Percentiles rank a stretch among this genome's conserved stretches.
phyloP scores from a whole-genome alignment of 345 rosid species.

The Schrenkiella parvula region DNA sequence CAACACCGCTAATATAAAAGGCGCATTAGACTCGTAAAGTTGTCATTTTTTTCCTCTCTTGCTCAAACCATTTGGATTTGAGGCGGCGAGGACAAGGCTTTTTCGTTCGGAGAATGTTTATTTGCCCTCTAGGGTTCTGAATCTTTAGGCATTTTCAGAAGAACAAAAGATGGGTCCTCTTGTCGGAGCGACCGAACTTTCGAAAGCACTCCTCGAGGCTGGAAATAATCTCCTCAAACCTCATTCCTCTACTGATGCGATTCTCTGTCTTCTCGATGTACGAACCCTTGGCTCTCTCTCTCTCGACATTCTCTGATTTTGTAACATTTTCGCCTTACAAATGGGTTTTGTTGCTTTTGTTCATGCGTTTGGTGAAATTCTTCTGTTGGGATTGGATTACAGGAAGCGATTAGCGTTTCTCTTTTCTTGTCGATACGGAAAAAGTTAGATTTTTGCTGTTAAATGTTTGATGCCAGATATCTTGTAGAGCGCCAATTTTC shows the following conservation, averaged over 20 bases:
- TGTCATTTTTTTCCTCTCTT: background rate
- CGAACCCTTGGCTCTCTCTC: background rate
- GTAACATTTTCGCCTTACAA: background rate
- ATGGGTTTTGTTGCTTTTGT: background rate
- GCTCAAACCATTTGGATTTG: constrained; percentile 3
- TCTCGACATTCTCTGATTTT: background rate
- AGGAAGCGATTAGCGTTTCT: constrained; percentile 29
- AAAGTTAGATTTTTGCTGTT: background rate
- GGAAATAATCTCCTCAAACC: constrained; percentile 52
- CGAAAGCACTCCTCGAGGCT: constrained; percentile 49
- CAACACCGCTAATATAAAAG: constrained; percentile 19
- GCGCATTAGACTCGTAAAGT: constrained; percentile 3
- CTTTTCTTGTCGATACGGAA: background rate
- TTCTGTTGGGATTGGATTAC: constrained; percentile 1
- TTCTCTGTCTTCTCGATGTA: constrained; percentile 60
- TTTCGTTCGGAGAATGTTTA: constrained; percentile 13
- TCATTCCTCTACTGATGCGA: constrained; percentile 44
- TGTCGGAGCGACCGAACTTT: constrained; percentile 31
- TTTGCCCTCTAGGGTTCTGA: constrained; percentile 39
- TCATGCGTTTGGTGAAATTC: constrained; percentile 12
- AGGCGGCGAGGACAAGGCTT: background rate
- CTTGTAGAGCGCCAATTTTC: background rate
- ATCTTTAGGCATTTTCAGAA: background rate
- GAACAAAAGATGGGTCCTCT: constrained; percentile 43
- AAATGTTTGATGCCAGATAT: background rate